Evolutionary conservation across 2,329 filamentous ascomycete genomes (phyloP).

Genomic region (Byssothecium circinans): DNA sequence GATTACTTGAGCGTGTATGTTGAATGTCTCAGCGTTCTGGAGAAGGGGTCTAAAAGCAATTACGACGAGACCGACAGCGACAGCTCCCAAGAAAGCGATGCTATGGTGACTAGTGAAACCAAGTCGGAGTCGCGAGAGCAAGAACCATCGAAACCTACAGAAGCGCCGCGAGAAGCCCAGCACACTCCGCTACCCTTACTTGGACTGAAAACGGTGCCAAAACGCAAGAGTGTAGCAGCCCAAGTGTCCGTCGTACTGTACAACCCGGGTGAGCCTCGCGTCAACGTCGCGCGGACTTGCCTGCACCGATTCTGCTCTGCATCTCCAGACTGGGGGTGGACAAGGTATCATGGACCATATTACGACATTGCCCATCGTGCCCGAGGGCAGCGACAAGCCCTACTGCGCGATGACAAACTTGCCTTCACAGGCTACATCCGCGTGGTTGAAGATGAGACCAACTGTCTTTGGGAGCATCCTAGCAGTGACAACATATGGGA

Average conservation of each 20-base stretch:
- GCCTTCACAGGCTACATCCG: slow-evolving; percentile 65
- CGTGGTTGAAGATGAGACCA: slow-evolving; percentile 61
- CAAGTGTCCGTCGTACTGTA: slow-evolving; percentile 65
- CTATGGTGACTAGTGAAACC: slow-evolving; percentile 10
- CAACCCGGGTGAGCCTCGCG: slow-evolving; percentile 64
- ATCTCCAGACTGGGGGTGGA: slow-evolving; percentile 66
- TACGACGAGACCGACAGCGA: slow-evolving; percentile 1
- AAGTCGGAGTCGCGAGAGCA: neutral
- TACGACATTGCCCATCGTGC: slow-evolving; percentile 61
- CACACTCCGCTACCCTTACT: slow-evolving; percentile 43
- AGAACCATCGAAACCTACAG: neutral
- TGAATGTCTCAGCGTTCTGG: slow-evolving; percentile 57
- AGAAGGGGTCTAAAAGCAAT: slow-evolving; percentile 9
- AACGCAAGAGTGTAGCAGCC: slow-evolving; percentile 54
- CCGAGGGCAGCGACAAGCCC: slow-evolving; percentile 59
- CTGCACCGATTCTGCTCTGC: slow-evolving; percentile 62
- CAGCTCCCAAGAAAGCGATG: slow-evolving; percentile 7
- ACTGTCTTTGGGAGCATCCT: slow-evolving; percentile 62
- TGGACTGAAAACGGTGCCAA: slow-evolving; percentile 34
- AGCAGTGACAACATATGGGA: slow-evolving; percentile 60
- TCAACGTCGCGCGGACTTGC: slow-evolving; percentile 58
- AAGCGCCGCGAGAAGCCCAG: slow-evolving; percentile 22
- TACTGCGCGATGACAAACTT: slow-evolving; percentile 63
- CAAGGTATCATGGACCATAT: slow-evolving; percentile 61
- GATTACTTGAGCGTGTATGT: slow-evolving; percentile 63